Conservation (phyloP, 108 stramenopile genomes). For the Seminavis robusta region DNA sequence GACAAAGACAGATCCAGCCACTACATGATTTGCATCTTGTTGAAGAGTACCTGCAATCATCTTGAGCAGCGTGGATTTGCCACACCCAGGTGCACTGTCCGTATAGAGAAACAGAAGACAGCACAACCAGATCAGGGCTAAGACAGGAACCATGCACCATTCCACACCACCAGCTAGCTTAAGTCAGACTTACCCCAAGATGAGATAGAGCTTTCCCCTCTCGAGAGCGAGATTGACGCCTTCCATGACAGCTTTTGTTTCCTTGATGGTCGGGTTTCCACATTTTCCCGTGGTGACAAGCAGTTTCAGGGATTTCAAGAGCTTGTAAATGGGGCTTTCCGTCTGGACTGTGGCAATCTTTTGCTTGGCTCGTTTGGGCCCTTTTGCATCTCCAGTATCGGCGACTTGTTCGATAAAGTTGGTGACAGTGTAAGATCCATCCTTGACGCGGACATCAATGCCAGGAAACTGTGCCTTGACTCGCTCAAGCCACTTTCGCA, state of each 20-base stretch:
- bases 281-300: not conserved
- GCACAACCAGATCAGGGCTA: not conserved
- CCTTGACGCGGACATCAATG: not conserved
- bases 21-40: constrained; percentile 14
- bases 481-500: not conserved
- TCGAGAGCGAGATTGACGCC: constrained; percentile 57
- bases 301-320: not conserved
- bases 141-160: not conserved
- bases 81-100: constrained; percentile 82
- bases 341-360: constrained; percentile 4
- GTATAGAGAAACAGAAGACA: too few relatives aligned
- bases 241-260: constrained; percentile 22
- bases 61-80: constrained; percentile 66
- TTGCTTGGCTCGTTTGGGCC: not conserved
- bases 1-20: constrained; percentile 32
- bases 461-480: not conserved
- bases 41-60: constrained; percentile 39
- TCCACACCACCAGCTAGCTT: not conserved
- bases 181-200: constrained; percentile 18
- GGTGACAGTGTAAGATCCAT: not conserved
- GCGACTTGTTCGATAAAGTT: not conserved
- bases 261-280: not conserved
- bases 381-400: not conserved
- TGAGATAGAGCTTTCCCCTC: constrained; percentile 75
- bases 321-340: not conserved